Percentiles rank a stretch among this genome's conserved stretches.
phyloP scores from a whole-genome alignment of 805 yeast species.

The Sugiyamaella smithiae region DNA sequence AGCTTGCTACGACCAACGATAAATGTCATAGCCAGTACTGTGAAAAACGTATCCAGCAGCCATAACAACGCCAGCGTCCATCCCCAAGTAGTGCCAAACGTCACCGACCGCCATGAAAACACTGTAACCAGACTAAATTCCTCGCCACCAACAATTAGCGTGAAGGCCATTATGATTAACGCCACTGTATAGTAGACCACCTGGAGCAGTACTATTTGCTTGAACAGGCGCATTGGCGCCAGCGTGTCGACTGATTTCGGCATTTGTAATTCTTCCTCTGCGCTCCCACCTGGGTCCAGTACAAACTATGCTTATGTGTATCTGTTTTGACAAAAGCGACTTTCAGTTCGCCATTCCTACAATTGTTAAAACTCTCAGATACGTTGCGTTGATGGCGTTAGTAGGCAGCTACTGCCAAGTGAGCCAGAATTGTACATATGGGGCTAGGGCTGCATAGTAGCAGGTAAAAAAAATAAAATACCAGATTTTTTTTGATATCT shows the following conservation, averaged over 20 bases:
- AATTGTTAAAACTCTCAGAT: too few relatives aligned
- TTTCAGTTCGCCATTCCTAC: neutral
- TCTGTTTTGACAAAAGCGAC: neutral
- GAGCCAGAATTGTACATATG: too few relatives aligned
- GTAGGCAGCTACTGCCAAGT: too few relatives aligned
- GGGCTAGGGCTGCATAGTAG: too few relatives aligned
- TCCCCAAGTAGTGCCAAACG: slow-evolving; percentile 77
- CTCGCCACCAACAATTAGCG: slow-evolving; percentile 69
- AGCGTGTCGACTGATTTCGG: slow-evolving; percentile 21
- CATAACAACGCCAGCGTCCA: slow-evolving; percentile 69
- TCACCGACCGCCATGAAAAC: slow-evolving; percentile 74
- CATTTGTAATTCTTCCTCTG: too few relatives aligned
- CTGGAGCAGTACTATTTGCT: slow-evolving; percentile 78
- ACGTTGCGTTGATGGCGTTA: neutral
- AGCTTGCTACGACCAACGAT: slow-evolving; percentile 90
- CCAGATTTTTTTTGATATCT: neutral
- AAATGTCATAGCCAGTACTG: slow-evolving; percentile 79
- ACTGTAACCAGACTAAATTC: slow-evolving; percentile 66
- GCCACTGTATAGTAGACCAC: slow-evolving; percentile 76
- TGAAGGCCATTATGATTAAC: slow-evolving; percentile 56
- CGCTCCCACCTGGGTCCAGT: too few relatives aligned
- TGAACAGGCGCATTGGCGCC: slow-evolving; percentile 57
- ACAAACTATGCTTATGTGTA: too few relatives aligned
- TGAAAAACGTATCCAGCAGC: slow-evolving; percentile 77
- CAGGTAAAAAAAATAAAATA: neutral